A percentile compares a stretch with the other conserved stretches of the same genome.
These are phyloP conservation scores for Colletotrichum simmondsii DNA, from an alignment of 2,329 filamentous ascomycete species.

Conservation along the genomic window DNA sequence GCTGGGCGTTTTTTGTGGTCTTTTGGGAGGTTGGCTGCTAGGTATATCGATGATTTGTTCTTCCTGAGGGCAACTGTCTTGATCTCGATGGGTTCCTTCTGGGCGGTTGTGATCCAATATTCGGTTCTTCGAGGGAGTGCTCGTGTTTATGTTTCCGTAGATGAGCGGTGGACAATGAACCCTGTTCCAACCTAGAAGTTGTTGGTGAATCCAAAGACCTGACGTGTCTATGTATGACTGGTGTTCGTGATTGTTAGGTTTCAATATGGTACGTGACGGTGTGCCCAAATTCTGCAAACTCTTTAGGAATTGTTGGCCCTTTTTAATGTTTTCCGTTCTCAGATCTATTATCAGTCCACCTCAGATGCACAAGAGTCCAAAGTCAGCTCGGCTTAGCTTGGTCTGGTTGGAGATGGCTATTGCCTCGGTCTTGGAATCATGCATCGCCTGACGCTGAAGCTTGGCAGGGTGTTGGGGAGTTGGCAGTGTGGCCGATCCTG, in stretches of 20 bases:
- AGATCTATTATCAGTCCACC: constrained; percentile 25
- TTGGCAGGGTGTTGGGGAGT: constrained; percentile 12
- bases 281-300: neutral
- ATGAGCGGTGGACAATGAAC: neutral
- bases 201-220: constrained; percentile 7
- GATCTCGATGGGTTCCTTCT: neutral
- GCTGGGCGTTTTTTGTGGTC: neutral
- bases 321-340: constrained; percentile 4
- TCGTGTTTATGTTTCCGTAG: neutral
- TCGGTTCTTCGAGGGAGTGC: neutral
- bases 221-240: constrained; percentile 14
- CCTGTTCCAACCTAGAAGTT: constrained; percentile 1
- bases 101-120: neutral
- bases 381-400: constrained; percentile 5
- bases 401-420: neutral
- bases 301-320: neutral
- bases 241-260: neutral
- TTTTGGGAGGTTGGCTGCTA: neutral
- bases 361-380: neutral
- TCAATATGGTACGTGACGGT: neutral
- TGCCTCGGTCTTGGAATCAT: constrained; percentile 15
- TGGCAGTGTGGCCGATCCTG: neutral
- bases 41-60: neutral
- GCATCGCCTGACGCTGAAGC: constrained; percentile 28
- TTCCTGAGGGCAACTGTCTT: neutral